These are phyloP conservation scores for thale cress (Arabidopsis thaliana) DNA, from an alignment of 345 rosid species.

Conservation along the genomic window DNA sequence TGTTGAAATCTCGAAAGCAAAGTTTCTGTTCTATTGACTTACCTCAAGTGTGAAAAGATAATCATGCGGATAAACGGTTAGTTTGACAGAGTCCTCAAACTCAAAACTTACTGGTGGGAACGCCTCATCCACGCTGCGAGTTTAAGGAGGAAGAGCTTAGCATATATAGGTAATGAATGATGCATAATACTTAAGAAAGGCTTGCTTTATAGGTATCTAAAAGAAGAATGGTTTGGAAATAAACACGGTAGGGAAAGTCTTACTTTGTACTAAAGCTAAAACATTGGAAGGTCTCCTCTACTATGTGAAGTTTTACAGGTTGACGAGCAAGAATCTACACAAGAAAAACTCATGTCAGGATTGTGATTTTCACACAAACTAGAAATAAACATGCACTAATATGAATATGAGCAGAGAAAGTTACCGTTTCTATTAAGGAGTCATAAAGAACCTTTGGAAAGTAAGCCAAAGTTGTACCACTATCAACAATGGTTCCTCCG, in stretches of 20 bases:
- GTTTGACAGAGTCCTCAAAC: conserved; percentile 64
- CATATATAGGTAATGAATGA: neutral
- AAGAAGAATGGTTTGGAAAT: neutral
- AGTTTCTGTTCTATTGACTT: neutral
- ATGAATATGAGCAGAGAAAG: conserved; percentile 4
- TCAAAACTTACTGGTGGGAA: conserved; percentile 73
- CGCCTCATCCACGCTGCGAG: conserved; percentile 65
- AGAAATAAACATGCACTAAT: neutral
- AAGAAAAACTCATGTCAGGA: neutral
- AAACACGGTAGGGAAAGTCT: conserved; percentile 36
- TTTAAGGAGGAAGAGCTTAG: conserved; percentile 20
- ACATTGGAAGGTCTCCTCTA: conserved; percentile 71
- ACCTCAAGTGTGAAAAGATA: conserved; percentile 67
- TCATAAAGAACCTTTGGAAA: conserved; percentile 65
- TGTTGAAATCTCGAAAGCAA: neutral
- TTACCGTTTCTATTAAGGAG: conserved; percentile 58
- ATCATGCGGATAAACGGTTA: conserved; percentile 69
- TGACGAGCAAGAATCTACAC: conserved; percentile 60
- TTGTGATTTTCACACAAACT: conserved; percentile 1
- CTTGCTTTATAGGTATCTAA: neutral
- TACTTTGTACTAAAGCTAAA: conserved; percentile 63
- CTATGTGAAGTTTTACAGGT: conserved; percentile 59
- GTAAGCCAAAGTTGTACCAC: conserved; percentile 96
- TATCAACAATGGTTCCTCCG: conserved; percentile 79
- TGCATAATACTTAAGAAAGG: neutral